Percentiles rank a stretch among this genome's conserved stretches.
These are phyloP conservation scores for Ogataea henricii DNA, from an alignment of 805 yeast genomes.

Conservation along the genomic window DNA sequence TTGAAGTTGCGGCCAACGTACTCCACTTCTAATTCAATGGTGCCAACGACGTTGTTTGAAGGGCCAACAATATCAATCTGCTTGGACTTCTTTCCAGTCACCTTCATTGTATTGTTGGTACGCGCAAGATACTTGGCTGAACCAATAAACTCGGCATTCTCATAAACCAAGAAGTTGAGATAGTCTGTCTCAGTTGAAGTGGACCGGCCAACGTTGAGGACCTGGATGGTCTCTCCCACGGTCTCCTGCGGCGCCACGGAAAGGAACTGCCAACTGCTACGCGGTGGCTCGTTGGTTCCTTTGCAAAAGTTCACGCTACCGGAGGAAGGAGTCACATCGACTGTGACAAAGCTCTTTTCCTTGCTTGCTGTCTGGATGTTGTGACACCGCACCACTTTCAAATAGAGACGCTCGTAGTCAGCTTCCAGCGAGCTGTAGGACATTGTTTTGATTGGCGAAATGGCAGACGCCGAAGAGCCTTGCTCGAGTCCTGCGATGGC, in stretches of 20 bases:
- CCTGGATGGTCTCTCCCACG: constrained; percentile 68
- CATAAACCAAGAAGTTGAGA: constrained; percentile 55
- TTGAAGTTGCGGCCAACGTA: constrained; percentile 72
- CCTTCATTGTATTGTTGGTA: constrained; percentile 28
- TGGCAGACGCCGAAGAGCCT: constrained; percentile 44
- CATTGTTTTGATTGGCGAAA: constrained; percentile 65
- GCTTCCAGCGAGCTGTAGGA: constrained; percentile 64
- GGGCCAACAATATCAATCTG: constrained; percentile 43
- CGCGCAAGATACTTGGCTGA: constrained; percentile 50
- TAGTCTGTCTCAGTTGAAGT: constrained; percentile 51
- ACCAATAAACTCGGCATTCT: constrained; percentile 65
- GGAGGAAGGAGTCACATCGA: constrained; percentile 55
- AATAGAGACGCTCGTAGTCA: constrained; percentile 59
- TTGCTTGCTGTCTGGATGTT: constrained; percentile 17
- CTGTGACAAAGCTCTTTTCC: constrained; percentile 48
- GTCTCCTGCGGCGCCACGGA: constrained; percentile 72
- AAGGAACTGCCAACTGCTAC: constrained; percentile 65
- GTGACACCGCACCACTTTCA: constrained; percentile 52
- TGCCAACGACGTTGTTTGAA: constrained; percentile 44
- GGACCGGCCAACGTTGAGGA: constrained; percentile 56
- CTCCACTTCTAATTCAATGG: constrained; percentile 54
- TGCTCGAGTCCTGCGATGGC: constrained; percentile 15
- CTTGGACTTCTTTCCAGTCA: constrained; percentile 46
- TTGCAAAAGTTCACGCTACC: constrained; percentile 58
- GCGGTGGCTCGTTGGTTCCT: constrained; percentile 61